These are phyloP conservation scores for Trichoderma sp. DNA, from an alignment of 2,329 filamentous ascomycete genomes.

Conservation along the genomic window DNA sequence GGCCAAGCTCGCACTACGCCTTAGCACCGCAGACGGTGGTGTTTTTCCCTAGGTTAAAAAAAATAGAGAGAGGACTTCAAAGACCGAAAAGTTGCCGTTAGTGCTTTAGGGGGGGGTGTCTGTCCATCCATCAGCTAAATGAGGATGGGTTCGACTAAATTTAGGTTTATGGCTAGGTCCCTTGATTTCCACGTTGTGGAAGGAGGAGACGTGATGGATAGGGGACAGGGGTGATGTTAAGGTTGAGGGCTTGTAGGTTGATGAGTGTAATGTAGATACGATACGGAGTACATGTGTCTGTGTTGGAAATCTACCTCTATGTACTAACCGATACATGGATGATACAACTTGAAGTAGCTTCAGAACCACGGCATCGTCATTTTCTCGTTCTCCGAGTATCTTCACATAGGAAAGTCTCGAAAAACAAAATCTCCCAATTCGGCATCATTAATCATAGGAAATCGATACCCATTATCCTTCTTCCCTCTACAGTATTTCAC, in stretches of 20 bases:
- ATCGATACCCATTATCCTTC: not conserved
- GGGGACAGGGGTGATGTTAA: too few species aligned
- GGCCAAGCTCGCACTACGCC: not conserved
- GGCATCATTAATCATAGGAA: not conserved
- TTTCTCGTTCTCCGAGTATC: too few species aligned
- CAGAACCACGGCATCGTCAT: too few species aligned
- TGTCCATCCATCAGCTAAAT: not conserved
- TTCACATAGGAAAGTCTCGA: not conserved
- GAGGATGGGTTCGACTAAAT: not conserved
- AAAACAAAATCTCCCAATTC: not conserved
- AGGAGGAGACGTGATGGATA: too few species aligned
- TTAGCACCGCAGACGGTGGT: not conserved
- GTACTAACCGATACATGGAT: too few species aligned
- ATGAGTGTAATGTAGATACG: too few species aligned
- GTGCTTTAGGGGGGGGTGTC: not conserved
- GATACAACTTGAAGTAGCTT: too few species aligned
- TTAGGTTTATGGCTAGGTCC: not conserved
- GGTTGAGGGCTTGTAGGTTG: too few species aligned
- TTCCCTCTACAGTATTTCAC: not conserved
- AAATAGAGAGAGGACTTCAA: not conserved
- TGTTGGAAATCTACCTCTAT: too few species aligned
- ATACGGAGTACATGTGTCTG: too few species aligned
- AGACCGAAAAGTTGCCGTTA: not conserved
- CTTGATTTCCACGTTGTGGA: not conserved
- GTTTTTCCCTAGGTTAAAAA: too few species aligned